Evolutionary conservation across 352 stramenopile species (phyloP), one percentile per base, ranked within the genome.

Genomic region (Phytopythium aichiense): DNA sequence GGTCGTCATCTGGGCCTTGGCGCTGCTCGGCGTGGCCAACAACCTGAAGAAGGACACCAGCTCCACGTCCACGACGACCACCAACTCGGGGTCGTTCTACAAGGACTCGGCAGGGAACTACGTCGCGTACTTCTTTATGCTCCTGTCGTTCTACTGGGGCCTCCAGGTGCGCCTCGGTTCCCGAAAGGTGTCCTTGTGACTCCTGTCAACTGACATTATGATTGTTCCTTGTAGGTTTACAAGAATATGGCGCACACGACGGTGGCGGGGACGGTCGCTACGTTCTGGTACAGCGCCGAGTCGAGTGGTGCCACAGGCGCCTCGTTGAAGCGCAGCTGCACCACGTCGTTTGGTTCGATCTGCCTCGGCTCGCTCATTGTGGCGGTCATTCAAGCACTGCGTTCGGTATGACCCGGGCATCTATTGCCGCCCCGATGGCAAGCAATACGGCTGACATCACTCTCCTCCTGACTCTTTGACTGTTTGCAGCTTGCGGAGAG

Each of bases 61-160:
- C 33, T 64, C 58, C 7, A 67, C 23, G 2, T 40, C 25, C 7
- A 55, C 35, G 23, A 58, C 53, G 60, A 15, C 56, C 58, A 56
- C 35, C 33, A 50, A 13, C 37, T 37, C 63, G 7, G 61, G 45
- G 63, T 74, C 68, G 11, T 65, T 64, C 18, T 76, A 75, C 67
- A 73, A 73, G 51, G 66, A 73, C 43, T 75, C 67, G 20, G 56
- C 67, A 6, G 63, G 16, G 15, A 73, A 71, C n/a, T 80, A 80
- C 45, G 72, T 71, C 37, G 69, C 72, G 16, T 80, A 69, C 57
- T 80, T 80, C 23, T 80, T 80, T 49, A 40, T 80, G 48, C 67
- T 80, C n/a, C 54, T 98, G 9, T 97, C 88, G 58, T 97, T 98
- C 57, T 98, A 98, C 79, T 99, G 96, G 96, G 94, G 90, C 0